A percentile compares a stretch with the other conserved stretches of the same genome.
phyloP scores from a whole-genome alignment of 331 rosid species.

The Malus hybrid region DNA sequence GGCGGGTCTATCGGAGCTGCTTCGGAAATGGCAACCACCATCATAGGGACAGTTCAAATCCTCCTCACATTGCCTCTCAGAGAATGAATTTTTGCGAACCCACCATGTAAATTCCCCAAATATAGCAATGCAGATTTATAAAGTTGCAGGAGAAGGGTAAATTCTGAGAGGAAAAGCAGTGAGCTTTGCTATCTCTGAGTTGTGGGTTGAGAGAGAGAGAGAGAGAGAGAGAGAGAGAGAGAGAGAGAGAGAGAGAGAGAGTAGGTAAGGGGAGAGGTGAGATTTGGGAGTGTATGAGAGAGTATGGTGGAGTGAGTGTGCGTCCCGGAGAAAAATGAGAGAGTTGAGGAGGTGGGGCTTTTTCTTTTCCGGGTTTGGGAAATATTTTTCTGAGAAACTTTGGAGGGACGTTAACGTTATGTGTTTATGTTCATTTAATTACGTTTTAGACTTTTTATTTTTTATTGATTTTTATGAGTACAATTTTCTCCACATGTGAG shows the following conservation, averaged over 20 bases:
- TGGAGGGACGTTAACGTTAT: slow-evolving; percentile 35
- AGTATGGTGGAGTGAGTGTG: background rate
- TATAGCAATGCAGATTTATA: slow-evolving; percentile 20
- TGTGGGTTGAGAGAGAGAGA: slow-evolving; percentile 12
- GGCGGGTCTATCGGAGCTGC: slow-evolving; percentile 37
- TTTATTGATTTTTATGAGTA: background rate
- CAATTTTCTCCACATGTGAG: background rate
- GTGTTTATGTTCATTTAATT: slow-evolving; percentile 19
- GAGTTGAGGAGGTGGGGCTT: slow-evolving; percentile 2
- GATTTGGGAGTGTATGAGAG: slow-evolving; percentile 10
- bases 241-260: slow-evolving; percentile 29
- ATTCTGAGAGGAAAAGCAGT: slow-evolving; percentile 13
- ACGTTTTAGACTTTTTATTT: slow-evolving; percentile 13
- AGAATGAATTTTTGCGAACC: slow-evolving; percentile 18
- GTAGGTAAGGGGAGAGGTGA: slow-evolving; percentile 36
- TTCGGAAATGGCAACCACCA: slow-evolving; percentile 90
- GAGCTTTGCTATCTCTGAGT: background rate
- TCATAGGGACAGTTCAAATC: slow-evolving; percentile 18
- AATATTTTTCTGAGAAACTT: slow-evolving; percentile 39
- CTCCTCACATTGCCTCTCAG: slow-evolving; percentile 49
- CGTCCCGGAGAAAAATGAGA: background rate
- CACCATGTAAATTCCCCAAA: background rate
- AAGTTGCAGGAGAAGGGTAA: background rate
- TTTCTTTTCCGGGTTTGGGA: slow-evolving; percentile 15
- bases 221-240: slow-evolving; percentile 30